Percentiles rank a stretch among this genome's conserved stretches.
Evolutionary conservation across 1,139 yeast genomes (phyloP).

Genomic region (Geotrichum aggregatum): DNA sequence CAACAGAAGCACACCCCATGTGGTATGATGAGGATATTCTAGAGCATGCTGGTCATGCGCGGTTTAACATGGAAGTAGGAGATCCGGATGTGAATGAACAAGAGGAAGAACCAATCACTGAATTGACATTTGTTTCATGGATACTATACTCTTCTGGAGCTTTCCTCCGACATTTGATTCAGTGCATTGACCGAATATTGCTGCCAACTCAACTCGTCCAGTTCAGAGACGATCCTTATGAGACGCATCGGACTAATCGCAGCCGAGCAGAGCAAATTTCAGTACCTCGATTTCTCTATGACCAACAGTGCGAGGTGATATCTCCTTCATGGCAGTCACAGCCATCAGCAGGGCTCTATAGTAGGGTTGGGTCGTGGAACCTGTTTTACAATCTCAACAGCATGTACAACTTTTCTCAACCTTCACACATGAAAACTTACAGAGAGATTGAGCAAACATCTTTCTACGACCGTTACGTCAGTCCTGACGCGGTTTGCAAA

Average conservation of each 20-base stretch:
- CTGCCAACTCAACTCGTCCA: neutral
- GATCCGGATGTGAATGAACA: constrained; percentile 7
- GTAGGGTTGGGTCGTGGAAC: constrained; percentile 37
- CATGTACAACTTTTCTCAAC: constrained; percentile 29
- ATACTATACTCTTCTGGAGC: constrained; percentile 5
- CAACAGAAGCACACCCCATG: constrained; percentile 92
- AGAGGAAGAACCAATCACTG: neutral
- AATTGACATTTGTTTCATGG: constrained; percentile 1
- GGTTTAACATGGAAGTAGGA: constrained; percentile 17
- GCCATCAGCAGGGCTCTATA: constrained; percentile 19
- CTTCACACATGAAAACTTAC: constrained; percentile 24
- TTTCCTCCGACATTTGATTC: neutral
- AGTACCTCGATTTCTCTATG: constrained; percentile 11
- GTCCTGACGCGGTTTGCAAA: constrained; percentile 14
- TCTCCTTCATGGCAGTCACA: neutral
- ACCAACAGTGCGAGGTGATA: constrained; percentile 17
- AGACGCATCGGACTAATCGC: neutral
- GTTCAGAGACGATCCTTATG: neutral
- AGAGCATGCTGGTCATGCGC: constrained; percentile 25
- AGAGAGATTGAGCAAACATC: constrained; percentile 5
- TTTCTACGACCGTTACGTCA: constrained; percentile 13
- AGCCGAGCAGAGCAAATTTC: neutral
- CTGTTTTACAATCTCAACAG: constrained; percentile 36
- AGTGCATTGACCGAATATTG: constrained; percentile 1
- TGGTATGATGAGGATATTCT: constrained; percentile 50